These are phyloP conservation scores for Dalbergia cultrata DNA, from an alignment of 306 rosid genomes.

Conservation along the genomic window DNA sequence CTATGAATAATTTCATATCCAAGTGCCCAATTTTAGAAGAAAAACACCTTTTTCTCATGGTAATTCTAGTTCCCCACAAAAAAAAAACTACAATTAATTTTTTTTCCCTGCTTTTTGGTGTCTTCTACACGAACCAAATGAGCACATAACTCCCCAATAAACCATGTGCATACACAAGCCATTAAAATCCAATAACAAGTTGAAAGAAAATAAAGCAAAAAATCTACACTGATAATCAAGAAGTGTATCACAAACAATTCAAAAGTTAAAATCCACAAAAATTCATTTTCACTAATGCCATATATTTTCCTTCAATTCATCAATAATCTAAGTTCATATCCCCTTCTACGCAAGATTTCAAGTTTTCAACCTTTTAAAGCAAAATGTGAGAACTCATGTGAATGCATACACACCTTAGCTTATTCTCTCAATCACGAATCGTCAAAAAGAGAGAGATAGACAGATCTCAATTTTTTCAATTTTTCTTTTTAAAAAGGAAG, in stretches of 20 bases:
- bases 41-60: constrained; percentile 8
- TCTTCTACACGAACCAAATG: neutral
- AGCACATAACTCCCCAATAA: neutral
- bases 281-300: neutral
- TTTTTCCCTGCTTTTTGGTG: neutral
- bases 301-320: constrained; percentile 14
- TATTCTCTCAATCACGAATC: neutral
- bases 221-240: neutral
- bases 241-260: neutral
- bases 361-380: constrained; percentile 1
- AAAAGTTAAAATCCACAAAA: constrained; percentile 5
- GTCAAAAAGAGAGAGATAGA: neutral
- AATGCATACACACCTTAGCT: no score
- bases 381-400: constrained; percentile 15
- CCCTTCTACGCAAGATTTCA: neutral
- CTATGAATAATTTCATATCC: neutral
- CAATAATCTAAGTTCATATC: neutral
- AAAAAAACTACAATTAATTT: neutral
- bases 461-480: no score
- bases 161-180: neutral
- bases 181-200: neutral
- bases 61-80: constrained; percentile 3
- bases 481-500: no score
- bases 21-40: constrained; percentile 26
- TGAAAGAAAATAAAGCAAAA: neutral